Percentiles rank a stretch among this genome's conserved stretches.
These are phyloP conservation scores for Thraustotheca clavata DNA, from an alignment of 352 stramenopile species.

Conservation along the genomic window DNA sequence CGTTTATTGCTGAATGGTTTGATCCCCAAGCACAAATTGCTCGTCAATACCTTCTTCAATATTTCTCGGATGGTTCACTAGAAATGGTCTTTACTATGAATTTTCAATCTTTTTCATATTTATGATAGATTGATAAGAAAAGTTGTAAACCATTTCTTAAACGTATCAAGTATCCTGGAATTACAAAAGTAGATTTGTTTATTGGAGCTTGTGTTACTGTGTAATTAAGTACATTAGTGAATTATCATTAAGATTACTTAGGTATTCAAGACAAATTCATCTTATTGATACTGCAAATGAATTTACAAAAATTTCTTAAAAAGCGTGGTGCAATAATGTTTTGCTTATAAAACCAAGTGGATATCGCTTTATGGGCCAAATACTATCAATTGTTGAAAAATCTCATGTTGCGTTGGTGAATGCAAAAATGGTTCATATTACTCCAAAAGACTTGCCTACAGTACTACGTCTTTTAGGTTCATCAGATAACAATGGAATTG, in stretches of 20 bases:
- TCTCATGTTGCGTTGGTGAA: constrained; percentile 14
- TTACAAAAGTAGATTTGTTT: constrained; percentile 57
- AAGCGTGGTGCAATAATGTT: constrained; percentile 1
- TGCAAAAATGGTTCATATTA: constrained; percentile 11
- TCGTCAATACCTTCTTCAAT: constrained; percentile 67
- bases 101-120: not conserved
- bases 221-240: too few species aligned
- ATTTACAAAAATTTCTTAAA: constrained; percentile 31
- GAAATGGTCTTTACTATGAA: constrained; percentile 40
- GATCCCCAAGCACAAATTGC: constrained; percentile 59
- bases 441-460: not conserved
- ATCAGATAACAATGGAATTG: not conserved
- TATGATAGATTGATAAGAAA: constrained; percentile 32
- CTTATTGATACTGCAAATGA: constrained; percentile 62
- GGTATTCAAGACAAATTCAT: constrained; percentile 65
- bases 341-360: constrained; percentile 11
- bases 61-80: constrained; percentile 48
- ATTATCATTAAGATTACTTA: constrained; percentile 17
- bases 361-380: constrained; percentile 6
- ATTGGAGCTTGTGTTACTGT: constrained; percentile 60
- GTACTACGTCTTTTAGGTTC: not conserved
- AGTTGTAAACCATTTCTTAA: constrained; percentile 67
- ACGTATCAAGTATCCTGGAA: constrained; percentile 58
- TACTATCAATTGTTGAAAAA: constrained; percentile 2
- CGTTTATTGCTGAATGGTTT: constrained; percentile 73